Conservation (phyloP, 352 stramenopile genomes). For the Pythium monospermum region DNA sequence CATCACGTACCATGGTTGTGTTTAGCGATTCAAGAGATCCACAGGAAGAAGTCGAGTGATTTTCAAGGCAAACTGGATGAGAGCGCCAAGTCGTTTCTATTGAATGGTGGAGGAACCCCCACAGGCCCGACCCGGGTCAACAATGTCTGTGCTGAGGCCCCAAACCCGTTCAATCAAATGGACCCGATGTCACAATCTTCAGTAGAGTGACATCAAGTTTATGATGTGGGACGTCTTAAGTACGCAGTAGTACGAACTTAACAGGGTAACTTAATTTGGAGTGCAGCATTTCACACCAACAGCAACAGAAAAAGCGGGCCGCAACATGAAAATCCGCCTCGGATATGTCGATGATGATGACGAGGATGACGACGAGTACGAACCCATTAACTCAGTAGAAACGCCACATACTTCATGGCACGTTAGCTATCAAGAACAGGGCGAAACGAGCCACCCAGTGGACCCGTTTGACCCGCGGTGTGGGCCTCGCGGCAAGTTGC, state of each 20-base stretch:
- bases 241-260: slow-evolving; percentile 23
- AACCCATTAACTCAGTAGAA: too few relatives aligned
- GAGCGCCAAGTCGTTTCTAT: slow-evolving; percentile 16
- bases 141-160: background rate
- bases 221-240: slow-evolving; percentile 19
- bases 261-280: too few relatives aligned
- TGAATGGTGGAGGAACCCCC: slow-evolving; percentile 28
- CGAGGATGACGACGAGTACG: slow-evolving; percentile 23
- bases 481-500: slow-evolving; percentile 2
- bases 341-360: slow-evolving; percentile 19
- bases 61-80: slow-evolving; percentile 24
- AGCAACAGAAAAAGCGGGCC: background rate
- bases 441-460: background rate
- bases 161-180: slow-evolving; percentile 4
- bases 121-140: slow-evolving; percentile 10
- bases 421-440: background rate
- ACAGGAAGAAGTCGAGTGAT: slow-evolving; percentile 87
- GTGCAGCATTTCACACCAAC: background rate
- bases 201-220: slow-evolving; percentile 4
- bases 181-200: slow-evolving; percentile 9
- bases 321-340: slow-evolving; percentile 51
- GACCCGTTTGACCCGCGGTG: slow-evolving; percentile 10
- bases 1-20: slow-evolving; percentile 65
- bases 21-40: slow-evolving; percentile 68
- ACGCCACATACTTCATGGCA: too few relatives aligned